Base-by-base conservation (phyloP, 805 yeast species). In the Cyberlindnera saturnus region DNA sequence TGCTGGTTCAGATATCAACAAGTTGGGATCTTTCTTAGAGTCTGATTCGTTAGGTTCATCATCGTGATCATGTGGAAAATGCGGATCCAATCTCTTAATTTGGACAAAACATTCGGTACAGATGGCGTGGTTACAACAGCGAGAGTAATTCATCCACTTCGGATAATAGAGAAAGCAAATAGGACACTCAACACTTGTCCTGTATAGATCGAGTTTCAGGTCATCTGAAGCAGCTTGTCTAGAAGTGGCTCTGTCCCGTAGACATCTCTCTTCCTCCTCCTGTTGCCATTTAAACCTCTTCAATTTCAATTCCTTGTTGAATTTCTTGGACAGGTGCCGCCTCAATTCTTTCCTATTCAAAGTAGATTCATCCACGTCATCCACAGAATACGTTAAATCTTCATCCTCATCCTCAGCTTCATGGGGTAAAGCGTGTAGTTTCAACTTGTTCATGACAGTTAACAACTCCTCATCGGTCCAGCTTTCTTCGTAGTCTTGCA, bases 41-140 rank as follows among this genome's bases (percentile, higher is more conserved):
- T 59, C 62, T 39, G 53, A 52, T n/a, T 16, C 58, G 57, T 23
- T 57, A 47, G 57, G 56, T 18, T 64, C 62, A 50, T 82, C 91
- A 58, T 87, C 63, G 39, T 74, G 79, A 51, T 83, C 91, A 58
- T 88, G 95, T 2, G 96, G 96, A 30, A 89, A 87, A 64, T 91
- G 98, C 0, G 99, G 98, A 10, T 87, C 95, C 30, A 81, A 67
- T 41, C 99, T 74, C 62, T 86, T 88, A 60, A 91, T 89, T 63
- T 91, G 97, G 10, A 91, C 97, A 74, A 91, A 93, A 60, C 99
- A 91, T 64, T 91, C 98, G 2, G 96, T 76, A 65, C 99, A 93
- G 17, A 91, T 89, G 2, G 95, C 90, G 61, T 91, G 98, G 39
- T 77, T 75, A 62, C 99, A 91, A 63, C 99, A 91, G 36, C 95